phyloP scores from a whole-genome alignment of 1,139 yeast species.

The Pichia sp. region DNA sequence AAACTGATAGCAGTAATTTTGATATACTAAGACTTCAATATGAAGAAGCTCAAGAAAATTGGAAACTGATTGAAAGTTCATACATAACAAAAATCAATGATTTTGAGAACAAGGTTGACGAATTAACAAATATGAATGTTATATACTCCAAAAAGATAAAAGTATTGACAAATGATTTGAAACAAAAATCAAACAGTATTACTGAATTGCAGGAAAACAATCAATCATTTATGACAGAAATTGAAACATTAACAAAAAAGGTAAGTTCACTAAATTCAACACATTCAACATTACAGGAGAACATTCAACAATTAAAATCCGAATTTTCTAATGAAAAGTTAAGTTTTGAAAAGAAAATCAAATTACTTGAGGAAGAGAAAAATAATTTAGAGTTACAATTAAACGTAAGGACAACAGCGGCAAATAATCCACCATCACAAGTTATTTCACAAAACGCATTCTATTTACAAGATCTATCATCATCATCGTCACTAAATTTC shows the following conservation, averaged over 20 bases:
- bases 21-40: constrained; percentile 62
- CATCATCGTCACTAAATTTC: constrained; percentile 19
- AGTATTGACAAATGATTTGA: constrained; percentile 26
- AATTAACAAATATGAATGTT: constrained; percentile 26
- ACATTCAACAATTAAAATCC: constrained; percentile 5
- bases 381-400: constrained; percentile 16
- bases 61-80: constrained; percentile 29
- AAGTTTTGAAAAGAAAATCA: constrained; percentile 20
- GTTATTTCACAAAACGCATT: constrained; percentile 15
- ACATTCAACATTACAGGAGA: constrained; percentile 5
- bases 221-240: constrained; percentile 6
- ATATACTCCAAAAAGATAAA: constrained; percentile 26
- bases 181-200: constrained; percentile 20
- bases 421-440: neutral
- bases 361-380: constrained; percentile 27
- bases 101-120: constrained; percentile 28
- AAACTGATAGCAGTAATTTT: constrained; percentile 5
- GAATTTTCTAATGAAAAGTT: constrained; percentile 24
- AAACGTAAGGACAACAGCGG: constrained; percentile 10
- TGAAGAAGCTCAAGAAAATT: constrained; percentile 42
- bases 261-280: neutral
- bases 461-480: constrained; percentile 27
- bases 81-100: constrained; percentile 27
- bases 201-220: constrained; percentile 23
- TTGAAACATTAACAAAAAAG: constrained; percentile 6